phyloP scores from a whole-genome alignment of 306 rosid species.

The Sindora glabra region DNA sequence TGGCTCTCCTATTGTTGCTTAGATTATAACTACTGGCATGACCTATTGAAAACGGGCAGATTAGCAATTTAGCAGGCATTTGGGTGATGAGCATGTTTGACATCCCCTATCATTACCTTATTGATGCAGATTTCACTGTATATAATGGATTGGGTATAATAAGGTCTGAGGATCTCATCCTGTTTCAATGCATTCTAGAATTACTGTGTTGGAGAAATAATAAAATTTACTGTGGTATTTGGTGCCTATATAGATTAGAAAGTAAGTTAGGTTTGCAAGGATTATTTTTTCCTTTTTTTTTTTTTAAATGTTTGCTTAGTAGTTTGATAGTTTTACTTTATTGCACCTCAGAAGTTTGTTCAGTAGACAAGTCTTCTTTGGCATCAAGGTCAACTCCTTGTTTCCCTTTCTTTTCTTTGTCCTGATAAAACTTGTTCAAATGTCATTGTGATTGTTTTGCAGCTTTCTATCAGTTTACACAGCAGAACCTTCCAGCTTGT shows the following conservation, averaged over 20 bases:
- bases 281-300: too few species aligned
- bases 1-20: too few species aligned
- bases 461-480: slow-evolving; percentile 68
- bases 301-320: too few species aligned
- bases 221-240: not conserved
- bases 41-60: not conserved
- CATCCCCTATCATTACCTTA: not conserved
- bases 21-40: not conserved
- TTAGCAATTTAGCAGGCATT: not conserved
- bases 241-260: not conserved
- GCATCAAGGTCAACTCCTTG: not conserved
- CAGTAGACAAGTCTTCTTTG: not conserved
- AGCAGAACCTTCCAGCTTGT: slow-evolving; percentile 96
- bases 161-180: not conserved
- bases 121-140: not conserved
- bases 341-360: slow-evolving; percentile 4
- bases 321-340: not conserved
- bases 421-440: slow-evolving; percentile 3
- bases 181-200: slow-evolving; percentile 3
- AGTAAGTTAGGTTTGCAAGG: slow-evolving; percentile 2
- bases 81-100: not conserved
- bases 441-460: slow-evolving; percentile 30
- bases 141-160: not conserved
- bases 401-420: not conserved
- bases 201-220: not conserved